Percentiles rank a stretch among this genome's conserved stretches.
These are phyloP conservation scores for Penicillium soppii DNA, from an alignment of 495 filamentous ascomycete genomes.

Conservation along the genomic window DNA sequence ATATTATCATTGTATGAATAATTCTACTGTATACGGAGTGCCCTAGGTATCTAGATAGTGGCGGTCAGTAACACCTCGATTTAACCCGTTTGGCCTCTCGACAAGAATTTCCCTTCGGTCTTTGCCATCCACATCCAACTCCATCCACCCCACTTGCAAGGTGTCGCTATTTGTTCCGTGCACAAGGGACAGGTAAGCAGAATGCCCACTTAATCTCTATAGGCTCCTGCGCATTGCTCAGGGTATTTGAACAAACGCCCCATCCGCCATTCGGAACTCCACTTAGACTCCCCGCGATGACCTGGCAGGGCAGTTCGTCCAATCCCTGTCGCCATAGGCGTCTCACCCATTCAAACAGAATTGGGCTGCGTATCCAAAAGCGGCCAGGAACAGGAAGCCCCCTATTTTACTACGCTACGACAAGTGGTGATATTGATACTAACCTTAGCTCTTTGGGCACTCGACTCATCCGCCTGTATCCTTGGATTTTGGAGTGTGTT, in stretches of 20 bases:
- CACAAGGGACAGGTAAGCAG: background rate
- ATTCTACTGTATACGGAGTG: too few species aligned
- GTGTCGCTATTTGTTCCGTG: background rate
- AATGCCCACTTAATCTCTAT: slow-evolving; percentile 4
- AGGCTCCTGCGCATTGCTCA: slow-evolving; percentile 2
- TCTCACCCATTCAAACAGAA: slow-evolving; percentile 4
- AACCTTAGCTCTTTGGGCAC: too few species aligned
- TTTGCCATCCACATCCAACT: background rate
- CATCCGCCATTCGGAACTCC: slow-evolving; percentile 7
- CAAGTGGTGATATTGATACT: too few species aligned
- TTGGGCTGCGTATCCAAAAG: slow-evolving; percentile 19
- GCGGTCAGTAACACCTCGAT: slow-evolving; percentile 21
- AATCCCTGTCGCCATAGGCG: slow-evolving; percentile 4
- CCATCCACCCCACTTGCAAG: background rate
- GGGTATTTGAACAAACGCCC: slow-evolving; percentile 1
- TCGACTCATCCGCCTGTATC: too few species aligned
- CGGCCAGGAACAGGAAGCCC: slow-evolving; percentile 5
- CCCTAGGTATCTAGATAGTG: slow-evolving; percentile 12
- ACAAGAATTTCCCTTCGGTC: background rate
- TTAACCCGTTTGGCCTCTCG: background rate
- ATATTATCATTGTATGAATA: too few species aligned
- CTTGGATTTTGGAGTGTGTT: slow-evolving; percentile 4
- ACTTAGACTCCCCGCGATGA: slow-evolving; percentile 36
- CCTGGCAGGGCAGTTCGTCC: slow-evolving; percentile 28
- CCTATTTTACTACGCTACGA: background rate